Conservation (phyloP, 1,139 yeast genomes). For the Pichia sp. region DNA sequence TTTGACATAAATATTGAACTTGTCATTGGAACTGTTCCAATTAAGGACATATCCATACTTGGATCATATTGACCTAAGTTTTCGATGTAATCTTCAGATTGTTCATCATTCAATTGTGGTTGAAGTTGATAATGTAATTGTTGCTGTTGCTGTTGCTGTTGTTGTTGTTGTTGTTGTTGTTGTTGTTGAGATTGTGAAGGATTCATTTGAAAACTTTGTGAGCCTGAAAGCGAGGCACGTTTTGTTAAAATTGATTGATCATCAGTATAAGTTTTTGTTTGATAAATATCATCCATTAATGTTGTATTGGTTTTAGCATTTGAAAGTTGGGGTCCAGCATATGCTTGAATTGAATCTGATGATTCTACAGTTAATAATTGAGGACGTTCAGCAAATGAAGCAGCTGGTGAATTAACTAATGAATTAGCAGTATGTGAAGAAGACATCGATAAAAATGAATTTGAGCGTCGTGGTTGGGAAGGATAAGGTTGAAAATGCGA, state of each 20-base stretch:
- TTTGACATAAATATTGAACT: conserved; percentile 4
- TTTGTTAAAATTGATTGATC: conserved; percentile 10
- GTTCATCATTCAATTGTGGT: background rate
- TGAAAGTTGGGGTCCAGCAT: conserved; percentile 24
- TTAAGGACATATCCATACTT: conserved; percentile 6
- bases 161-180: background rate
- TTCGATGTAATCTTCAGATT: conserved; percentile 2
- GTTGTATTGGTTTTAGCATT: conserved; percentile 29
- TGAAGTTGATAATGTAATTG: background rate
- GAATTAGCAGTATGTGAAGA: conserved; percentile 24
- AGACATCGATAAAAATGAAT: conserved; percentile 27
- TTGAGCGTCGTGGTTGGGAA: conserved; percentile 23
- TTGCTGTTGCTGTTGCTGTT: background rate
- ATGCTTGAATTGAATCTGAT: conserved; percentile 19
- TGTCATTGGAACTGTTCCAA: conserved; percentile 9
- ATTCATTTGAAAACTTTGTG: background rate
- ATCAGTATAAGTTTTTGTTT: conserved; percentile 28
- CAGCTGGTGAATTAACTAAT: conserved; percentile 14
- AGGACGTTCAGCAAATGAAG: conserved; percentile 26
- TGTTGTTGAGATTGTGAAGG: background rate
- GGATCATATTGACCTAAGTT: conserved; percentile 1
- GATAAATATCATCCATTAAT: conserved; percentile 29
- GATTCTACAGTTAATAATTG: conserved; percentile 23
- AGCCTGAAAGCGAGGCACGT: background rate
- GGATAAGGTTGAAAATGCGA: conserved; percentile 29